Evolutionary conservation across 495 filamentous ascomycete species (phyloP).

Genomic region (Terfezia boudieri): DNA sequence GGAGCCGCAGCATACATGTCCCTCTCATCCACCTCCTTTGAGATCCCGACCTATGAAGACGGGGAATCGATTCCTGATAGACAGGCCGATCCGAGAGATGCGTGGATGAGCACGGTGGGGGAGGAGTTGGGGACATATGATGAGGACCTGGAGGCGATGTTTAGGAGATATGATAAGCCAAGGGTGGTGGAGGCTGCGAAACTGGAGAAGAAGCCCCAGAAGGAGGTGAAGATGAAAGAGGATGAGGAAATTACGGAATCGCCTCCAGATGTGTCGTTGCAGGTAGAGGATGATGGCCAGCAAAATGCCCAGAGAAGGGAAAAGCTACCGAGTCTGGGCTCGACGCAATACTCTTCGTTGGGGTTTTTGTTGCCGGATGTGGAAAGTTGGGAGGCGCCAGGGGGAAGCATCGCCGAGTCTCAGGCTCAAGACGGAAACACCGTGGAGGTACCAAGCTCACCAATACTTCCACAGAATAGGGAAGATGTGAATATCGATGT

Average conservation of each 20-base stretch:
- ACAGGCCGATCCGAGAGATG: too few species aligned
- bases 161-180: background rate
- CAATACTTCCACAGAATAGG: background rate
- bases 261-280: background rate
- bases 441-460: background rate
- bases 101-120: background rate
- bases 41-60: too few species aligned
- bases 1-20: too few species aligned
- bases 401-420: background rate
- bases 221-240: background rate
- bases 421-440: background rate
- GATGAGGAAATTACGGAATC: background rate
- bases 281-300: too few species aligned
- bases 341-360: too few species aligned
- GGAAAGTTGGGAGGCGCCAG: background rate
- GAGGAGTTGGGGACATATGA: background rate
- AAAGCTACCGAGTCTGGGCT: too few species aligned
- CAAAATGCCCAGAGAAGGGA: too few species aligned
- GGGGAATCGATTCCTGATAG: too few species aligned
- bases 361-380: background rate
- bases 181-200: background rate
- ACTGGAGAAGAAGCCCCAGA: background rate
- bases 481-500: background rate
- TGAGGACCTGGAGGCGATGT: background rate
- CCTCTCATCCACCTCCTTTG: too few species aligned